Evolutionary conservation across 228 moss, liverwort and hornwort species (phyloP).

Genomic region (Sphagnum fallax): DNA sequence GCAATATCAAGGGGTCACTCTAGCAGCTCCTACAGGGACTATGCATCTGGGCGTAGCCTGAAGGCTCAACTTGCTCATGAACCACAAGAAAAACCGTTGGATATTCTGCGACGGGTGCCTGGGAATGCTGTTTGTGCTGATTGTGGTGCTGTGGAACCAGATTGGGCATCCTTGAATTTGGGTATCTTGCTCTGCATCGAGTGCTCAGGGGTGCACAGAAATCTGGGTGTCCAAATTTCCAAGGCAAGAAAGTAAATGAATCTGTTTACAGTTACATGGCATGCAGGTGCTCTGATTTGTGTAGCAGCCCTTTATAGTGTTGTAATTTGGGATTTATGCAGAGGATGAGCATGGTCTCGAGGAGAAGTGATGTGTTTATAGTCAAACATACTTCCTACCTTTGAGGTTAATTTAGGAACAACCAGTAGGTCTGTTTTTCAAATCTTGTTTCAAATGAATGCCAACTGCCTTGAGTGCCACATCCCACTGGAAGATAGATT

Average conservation of each 20-base stretch:
- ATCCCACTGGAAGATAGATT: no score
- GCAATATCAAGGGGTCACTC: constrained; percentile 25
- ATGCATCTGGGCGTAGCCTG: constrained; percentile 26
- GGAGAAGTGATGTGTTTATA: no score
- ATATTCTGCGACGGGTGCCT: constrained; percentile 65
- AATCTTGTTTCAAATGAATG: no score
- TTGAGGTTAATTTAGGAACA: no score
- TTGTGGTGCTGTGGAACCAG: constrained; percentile 88
- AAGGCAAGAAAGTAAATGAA: constrained; percentile 23
- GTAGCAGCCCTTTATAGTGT: no score
- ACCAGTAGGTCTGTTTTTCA: no score
- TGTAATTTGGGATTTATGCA: no score
- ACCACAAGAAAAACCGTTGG: constrained; percentile 76
- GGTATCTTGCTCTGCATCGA: constrained; percentile 92
- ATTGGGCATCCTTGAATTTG: constrained; percentile 96
- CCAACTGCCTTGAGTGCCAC: no score
- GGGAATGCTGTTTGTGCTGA: constrained; percentile 95
- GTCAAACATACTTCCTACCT: no score
- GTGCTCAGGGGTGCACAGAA: constrained; percentile 94
- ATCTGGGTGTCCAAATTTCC: constrained; percentile 91
- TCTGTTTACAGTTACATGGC: no score
- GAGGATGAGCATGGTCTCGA: no score
- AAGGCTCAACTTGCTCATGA: constrained; percentile 19
- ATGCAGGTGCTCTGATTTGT: no score
- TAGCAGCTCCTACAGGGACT: constrained; percentile 38